These are phyloP conservation scores for Penicillium sp. DNA, from an alignment of 2,329 filamentous ascomycete species.

Conservation along the genomic window DNA sequence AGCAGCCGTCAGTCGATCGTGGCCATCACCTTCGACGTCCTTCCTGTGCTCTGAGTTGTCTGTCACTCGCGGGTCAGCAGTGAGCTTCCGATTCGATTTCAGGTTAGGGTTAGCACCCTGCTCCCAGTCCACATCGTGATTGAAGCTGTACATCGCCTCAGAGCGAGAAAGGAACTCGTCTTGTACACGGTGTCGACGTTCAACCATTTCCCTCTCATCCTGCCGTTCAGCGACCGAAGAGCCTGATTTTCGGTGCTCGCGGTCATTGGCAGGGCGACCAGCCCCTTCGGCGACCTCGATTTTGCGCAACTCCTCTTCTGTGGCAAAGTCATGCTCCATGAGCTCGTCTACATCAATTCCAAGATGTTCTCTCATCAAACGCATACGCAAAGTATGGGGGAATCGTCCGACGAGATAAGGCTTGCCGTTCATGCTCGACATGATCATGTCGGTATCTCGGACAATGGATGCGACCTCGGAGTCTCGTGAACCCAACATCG, in stretches of 20 bases:
- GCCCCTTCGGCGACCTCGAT: slow-evolving; percentile 59
- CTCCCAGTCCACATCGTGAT: slow-evolving; percentile 70
- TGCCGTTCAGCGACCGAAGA: slow-evolving; percentile 39
- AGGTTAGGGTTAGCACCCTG: slow-evolving; percentile 60
- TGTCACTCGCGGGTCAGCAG: slow-evolving; percentile 60
- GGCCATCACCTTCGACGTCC: slow-evolving; percentile 77
- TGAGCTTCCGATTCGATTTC: slow-evolving; percentile 56
- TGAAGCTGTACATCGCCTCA: slow-evolving; percentile 67
- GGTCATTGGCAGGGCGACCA: slow-evolving; percentile 20
- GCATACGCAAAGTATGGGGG: slow-evolving; percentile 86
- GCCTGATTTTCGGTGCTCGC: slow-evolving; percentile 29
- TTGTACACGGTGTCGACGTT: slow-evolving; percentile 48
- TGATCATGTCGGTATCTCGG: slow-evolving; percentile 88
- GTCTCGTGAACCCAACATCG: slow-evolving; percentile 87
- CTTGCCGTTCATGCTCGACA: slow-evolving; percentile 85
- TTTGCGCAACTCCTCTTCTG: slow-evolving; percentile 62
- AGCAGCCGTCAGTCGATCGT: slow-evolving; percentile 72
- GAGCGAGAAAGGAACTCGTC: slow-evolving; percentile 59
- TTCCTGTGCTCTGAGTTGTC: slow-evolving; percentile 64
- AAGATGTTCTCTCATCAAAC: slow-evolving; percentile 94
- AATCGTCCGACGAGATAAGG: slow-evolving; percentile 91
- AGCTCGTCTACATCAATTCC: slow-evolving; percentile 94
- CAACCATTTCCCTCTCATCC: slow-evolving; percentile 44
- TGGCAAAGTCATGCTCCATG: slow-evolving; percentile 72
- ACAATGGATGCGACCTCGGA: slow-evolving; percentile 90